These are phyloP conservation scores for Aspergillus latus DNA, from an alignment of 2,329 filamentous ascomycete species.

Conservation along the genomic window DNA sequence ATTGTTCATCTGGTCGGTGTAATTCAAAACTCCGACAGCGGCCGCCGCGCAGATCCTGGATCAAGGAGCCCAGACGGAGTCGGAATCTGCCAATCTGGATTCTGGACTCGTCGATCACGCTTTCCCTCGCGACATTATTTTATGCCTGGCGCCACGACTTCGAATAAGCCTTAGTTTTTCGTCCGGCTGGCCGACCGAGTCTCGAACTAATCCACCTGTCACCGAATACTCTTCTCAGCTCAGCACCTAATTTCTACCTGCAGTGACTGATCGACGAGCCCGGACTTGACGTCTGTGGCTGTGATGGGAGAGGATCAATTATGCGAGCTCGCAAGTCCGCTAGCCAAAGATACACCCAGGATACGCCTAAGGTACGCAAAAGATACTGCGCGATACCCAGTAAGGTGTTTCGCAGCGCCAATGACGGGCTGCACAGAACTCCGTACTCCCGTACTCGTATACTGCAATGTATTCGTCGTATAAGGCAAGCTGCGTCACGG, in stretches of 20 bases:
- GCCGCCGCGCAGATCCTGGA: too few relatives aligned
- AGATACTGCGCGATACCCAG: background rate
- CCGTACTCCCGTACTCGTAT: background rate
- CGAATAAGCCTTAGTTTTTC: background rate
- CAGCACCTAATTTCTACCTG: constrained; percentile 5
- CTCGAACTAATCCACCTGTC: background rate
- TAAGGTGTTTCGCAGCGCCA: background rate
- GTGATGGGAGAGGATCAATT: background rate
- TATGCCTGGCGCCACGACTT: background rate
- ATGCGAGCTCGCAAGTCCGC: background rate
- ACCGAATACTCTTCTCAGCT: constrained; percentile 1
- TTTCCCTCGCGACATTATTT: background rate
- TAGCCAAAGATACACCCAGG: background rate
- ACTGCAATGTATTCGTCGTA: background rate
- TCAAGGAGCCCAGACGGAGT: too few relatives aligned
- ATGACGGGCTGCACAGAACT: background rate
- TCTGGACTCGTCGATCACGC: too few relatives aligned
- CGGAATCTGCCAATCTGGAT: too few relatives aligned
- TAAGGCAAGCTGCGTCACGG: background rate
- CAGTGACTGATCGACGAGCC: background rate
- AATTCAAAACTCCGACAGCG: background rate
- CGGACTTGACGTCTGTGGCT: background rate
- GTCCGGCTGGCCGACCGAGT: background rate
- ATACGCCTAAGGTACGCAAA: too few relatives aligned
- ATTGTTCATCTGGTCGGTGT: background rate